These are phyloP conservation scores for Colletotrichum sp. DNA, from an alignment of 2,329 filamentous ascomycete species.

Conservation along the genomic window DNA sequence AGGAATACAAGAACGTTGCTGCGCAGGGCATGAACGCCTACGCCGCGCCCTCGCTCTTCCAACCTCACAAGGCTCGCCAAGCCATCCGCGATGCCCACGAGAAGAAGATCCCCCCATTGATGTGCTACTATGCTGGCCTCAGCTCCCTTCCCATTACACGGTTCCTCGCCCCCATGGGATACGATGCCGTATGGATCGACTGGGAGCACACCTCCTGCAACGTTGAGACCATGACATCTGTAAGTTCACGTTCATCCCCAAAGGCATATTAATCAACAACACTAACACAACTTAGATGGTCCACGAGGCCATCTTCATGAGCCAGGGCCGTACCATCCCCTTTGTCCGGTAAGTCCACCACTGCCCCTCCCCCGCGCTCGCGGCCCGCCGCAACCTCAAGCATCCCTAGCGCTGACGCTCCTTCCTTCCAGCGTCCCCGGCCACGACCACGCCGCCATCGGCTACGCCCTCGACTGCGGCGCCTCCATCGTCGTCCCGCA, in stretches of 20 bases:
- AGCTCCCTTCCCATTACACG: conserved; percentile 43
- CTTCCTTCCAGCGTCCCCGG: conserved; percentile 37
- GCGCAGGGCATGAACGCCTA: conserved; percentile 42
- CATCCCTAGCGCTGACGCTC: neutral
- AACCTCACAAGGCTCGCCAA: conserved; percentile 48
- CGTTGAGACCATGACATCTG: conserved; percentile 53
- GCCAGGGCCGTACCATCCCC: conserved; percentile 48
- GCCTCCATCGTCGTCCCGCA: conserved; percentile 53
- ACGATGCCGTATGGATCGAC: conserved; percentile 50
- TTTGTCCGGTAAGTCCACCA: conserved; percentile 37
- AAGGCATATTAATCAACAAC: neutral
- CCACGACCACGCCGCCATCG: conserved; percentile 52
- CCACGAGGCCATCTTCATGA: conserved; percentile 51
- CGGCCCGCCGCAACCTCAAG: neutral
- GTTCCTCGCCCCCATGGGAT: conserved; percentile 46
- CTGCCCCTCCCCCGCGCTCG: neutral
- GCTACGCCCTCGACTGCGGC: conserved; percentile 52
- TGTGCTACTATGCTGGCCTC: conserved; percentile 47
- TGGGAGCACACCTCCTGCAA: conserved; percentile 52
- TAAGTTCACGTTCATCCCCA: neutral
- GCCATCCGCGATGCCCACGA: conserved; percentile 51
- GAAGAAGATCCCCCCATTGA: conserved; percentile 48
- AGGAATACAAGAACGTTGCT: conserved; percentile 18
- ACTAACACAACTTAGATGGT: conserved; percentile 37
- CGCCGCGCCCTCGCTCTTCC: conserved; percentile 48